phyloP scores from a whole-genome alignment of 129 eudicot genomes.

The Deinandra increscens region DNA sequence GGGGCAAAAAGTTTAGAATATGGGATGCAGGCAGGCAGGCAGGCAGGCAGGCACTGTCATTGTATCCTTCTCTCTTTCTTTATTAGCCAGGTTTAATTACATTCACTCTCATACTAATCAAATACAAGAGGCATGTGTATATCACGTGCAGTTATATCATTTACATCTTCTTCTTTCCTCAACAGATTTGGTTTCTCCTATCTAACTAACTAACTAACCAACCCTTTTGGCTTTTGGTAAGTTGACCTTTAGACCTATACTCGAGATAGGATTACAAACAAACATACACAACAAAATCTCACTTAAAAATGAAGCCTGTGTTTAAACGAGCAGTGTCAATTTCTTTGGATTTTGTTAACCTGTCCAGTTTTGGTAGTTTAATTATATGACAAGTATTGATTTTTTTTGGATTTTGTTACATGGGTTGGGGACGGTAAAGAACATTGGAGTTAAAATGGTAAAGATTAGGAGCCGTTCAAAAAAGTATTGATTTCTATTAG shows the following conservation, averaged over 20 bases:
- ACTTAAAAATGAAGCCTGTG: too few relatives aligned
- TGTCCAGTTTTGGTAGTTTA: too few relatives aligned
- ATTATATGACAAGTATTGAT: too few relatives aligned
- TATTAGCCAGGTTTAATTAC: slow-evolving; percentile 59
- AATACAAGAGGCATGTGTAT: slow-evolving; percentile 32
- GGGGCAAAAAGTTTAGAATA: slow-evolving; percentile 38
- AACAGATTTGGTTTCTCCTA: background rate
- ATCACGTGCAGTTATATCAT: slow-evolving; percentile 28
- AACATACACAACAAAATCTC: too few relatives aligned
- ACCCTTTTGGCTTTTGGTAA: background rate
- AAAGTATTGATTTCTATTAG: too few relatives aligned
- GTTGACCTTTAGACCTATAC: background rate
- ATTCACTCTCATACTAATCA: slow-evolving; percentile 40
- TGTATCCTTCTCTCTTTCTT: slow-evolving; percentile 57
- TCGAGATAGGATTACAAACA: too few relatives aligned
- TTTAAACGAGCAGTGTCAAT: too few relatives aligned
- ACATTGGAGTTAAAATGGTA: too few relatives aligned
- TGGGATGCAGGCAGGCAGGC: slow-evolving; percentile 26
- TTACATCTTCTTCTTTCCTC: slow-evolving; percentile 3
- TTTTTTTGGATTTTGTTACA: too few relatives aligned
- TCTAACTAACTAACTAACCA: background rate
- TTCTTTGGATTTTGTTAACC: background rate
- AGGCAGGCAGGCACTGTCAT: background rate
- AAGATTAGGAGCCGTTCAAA: too few relatives aligned
- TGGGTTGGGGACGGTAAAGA: too few relatives aligned